Evolutionary conservation across 805 yeast species (phyloP).

Genomic region (Yarrowia sp.): DNA sequence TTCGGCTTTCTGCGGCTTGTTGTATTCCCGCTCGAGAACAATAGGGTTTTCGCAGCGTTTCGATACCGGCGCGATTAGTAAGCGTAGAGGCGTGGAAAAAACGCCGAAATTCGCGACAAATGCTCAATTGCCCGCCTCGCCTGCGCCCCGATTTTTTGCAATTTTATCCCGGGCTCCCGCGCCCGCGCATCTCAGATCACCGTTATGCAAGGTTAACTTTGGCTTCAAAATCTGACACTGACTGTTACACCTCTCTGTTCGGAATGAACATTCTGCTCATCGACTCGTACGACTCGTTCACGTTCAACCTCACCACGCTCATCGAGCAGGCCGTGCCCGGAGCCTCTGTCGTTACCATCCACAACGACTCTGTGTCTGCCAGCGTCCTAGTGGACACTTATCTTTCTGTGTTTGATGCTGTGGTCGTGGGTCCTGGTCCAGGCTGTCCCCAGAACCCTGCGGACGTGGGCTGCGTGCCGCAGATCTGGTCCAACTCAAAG

Average conservation of each 20-base stretch:
- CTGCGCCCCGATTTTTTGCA: not conserved
- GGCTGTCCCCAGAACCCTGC: slow-evolving; percentile 68
- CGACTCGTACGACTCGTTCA: slow-evolving; percentile 95
- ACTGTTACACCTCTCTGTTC: not conserved
- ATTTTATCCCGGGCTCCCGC: not conserved
- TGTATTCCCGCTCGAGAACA: slow-evolving; percentile 20
- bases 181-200: not conserved
- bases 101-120: too few species aligned
- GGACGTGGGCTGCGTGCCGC: slow-evolving; percentile 73
- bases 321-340: slow-evolving; percentile 51
- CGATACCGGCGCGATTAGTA: too few species aligned
- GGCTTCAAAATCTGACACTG: slow-evolving; percentile 14
- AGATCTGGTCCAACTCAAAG: slow-evolving; percentile 47
- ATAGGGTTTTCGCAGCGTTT: too few species aligned
- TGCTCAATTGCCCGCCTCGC: too few species aligned
- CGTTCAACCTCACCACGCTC: slow-evolving; percentile 71
- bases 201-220: slow-evolving; percentile 26
- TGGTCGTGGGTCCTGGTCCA: slow-evolving; percentile 96
- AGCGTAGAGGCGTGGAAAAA: too few species aligned
- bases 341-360: slow-evolving; percentile 54
- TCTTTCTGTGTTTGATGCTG: slow-evolving; percentile 60
- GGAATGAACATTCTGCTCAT: slow-evolving; percentile 56
- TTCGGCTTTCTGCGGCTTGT: slow-evolving; percentile 16
- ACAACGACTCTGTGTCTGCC: slow-evolving; percentile 54
- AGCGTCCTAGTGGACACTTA: slow-evolving; percentile 42